phyloP scores from a whole-genome alignment of 768 basidiomycete genomes.

The Auricularia sp. region DNA sequence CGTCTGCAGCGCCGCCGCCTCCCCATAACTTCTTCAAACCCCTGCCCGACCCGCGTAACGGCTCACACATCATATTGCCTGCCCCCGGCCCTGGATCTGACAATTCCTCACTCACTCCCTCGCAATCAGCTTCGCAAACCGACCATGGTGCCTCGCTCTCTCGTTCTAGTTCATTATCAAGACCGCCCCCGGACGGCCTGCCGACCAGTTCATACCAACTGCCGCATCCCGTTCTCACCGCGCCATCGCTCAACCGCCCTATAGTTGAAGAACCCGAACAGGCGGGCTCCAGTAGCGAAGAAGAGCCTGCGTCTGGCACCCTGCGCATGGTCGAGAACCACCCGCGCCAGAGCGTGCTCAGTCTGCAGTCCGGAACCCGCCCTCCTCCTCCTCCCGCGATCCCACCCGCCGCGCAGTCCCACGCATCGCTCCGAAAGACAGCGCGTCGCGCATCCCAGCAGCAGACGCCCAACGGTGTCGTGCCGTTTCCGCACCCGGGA shows the following conservation, averaged over 20 bases:
- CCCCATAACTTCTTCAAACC: slow-evolving; percentile 4
- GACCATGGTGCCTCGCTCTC: slow-evolving; percentile 2
- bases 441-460: not conserved
- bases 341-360: not conserved
- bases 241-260: not conserved
- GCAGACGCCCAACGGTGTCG: not conserved
- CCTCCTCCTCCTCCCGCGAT: too few species aligned
- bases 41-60: slow-evolving; percentile 4
- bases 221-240: not conserved
- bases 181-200: not conserved
- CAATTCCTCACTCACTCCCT: slow-evolving; percentile 48
- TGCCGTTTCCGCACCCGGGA: not conserved
- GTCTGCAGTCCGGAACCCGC: not conserved
- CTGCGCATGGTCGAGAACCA: not conserved
- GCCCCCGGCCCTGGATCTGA: not conserved
- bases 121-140: slow-evolving; percentile 65
- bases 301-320: not conserved
- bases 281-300: not conserved
- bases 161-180: not conserved
- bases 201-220: not conserved
- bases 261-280: not conserved
- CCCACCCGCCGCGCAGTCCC: too few species aligned
- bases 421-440: not conserved
- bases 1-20: not conserved
- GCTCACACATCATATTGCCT: not conserved